Evolutionary conservation across 2,329 filamentous ascomycete genomes (phyloP), one percentile per base, ranked within the genome.

Genomic region (Diaporthe vaccinii): DNA sequence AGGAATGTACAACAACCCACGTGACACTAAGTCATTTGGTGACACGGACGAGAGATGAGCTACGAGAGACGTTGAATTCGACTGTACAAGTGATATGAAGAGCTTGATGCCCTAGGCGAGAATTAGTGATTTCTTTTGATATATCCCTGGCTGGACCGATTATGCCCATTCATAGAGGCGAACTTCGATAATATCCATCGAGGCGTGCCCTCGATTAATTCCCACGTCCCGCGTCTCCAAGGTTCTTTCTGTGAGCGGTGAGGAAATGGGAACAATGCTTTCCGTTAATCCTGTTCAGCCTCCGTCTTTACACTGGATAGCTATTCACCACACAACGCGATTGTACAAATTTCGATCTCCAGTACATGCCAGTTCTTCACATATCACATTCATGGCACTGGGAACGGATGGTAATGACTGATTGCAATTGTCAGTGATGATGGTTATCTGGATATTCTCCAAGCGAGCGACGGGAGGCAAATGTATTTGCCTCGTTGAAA

Each of bases 1-100:
- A 57, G 41, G 46, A 34, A 36, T 69, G 65, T 69, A 69, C 15
- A 69, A 69, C 5, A 69, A 55, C 8, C 49, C n/a, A n/a, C n/a
- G n/a, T 41, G 49, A 17, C 22, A 41, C 7, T 3, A 17, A 49
- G 49, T n/a, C 49, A 69, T 31, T 12, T 55, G 31, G 49, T 69
- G 49, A 28, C 7, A 31, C 14, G n/a, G n/a, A 39, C n/a, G 22
- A 69, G 31, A 49, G 34, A 31, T 9, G 34, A 39, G 22, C 49
- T 39, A 51, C 3, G 46, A 69, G 15, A 55, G 49, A 67, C 51
- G 62, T 36, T 25, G 62, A 25, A 36, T 25, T 20, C 22, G 31
- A 36, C 14, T 39, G 62, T 67, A 67, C 31, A 25, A 67, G 62
- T 67, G 62, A 67, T 36, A 51, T 67, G 44, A 51, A 36, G 44